A percentile compares a stretch with the other conserved stretches of the same genome.
Evolutionary conservation across 768 basidiomycete species (phyloP).

Genomic region (Mycena belliarum): DNA sequence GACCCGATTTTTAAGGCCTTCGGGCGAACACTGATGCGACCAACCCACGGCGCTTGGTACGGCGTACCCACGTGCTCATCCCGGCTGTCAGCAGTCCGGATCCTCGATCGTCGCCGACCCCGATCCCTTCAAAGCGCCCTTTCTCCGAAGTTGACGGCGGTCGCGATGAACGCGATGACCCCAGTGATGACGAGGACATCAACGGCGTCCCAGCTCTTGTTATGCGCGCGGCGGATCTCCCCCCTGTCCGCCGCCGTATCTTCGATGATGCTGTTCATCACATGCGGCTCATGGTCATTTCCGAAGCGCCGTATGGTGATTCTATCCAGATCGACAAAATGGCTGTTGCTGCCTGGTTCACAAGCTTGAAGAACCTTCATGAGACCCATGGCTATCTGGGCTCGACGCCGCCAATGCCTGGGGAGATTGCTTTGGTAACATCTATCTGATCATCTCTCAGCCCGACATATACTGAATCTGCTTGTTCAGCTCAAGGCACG

Average conservation of each 20-base stretch:
- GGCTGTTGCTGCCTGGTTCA: background rate
- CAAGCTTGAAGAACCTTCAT: background rate
- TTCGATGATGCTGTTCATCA: background rate
- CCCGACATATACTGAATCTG: background rate
- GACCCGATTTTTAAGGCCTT: too few relatives aligned
- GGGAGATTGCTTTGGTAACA: background rate
- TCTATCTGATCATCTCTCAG: background rate
- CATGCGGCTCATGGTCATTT: background rate
- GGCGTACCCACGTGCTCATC: too few relatives aligned
- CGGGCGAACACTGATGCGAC: too few relatives aligned
- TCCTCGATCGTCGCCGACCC: too few relatives aligned
- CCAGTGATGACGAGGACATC: background rate
- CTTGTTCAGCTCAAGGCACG: background rate
- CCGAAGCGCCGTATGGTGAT: background rate
- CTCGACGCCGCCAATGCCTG: background rate
- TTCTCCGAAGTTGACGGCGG: too few relatives aligned
- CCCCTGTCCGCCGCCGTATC: background rate
- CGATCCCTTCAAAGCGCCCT: too few relatives aligned
- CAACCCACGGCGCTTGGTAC: too few relatives aligned
- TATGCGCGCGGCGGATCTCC: background rate
- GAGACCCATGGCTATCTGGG: background rate
- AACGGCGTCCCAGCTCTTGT: background rate
- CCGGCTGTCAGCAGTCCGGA: too few relatives aligned
- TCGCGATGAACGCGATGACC: too few relatives aligned
- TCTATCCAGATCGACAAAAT: background rate